phyloP scores from a whole-genome alignment of 2,329 filamentous ascomycete species.

The Colletotrichum truncatum region DNA sequence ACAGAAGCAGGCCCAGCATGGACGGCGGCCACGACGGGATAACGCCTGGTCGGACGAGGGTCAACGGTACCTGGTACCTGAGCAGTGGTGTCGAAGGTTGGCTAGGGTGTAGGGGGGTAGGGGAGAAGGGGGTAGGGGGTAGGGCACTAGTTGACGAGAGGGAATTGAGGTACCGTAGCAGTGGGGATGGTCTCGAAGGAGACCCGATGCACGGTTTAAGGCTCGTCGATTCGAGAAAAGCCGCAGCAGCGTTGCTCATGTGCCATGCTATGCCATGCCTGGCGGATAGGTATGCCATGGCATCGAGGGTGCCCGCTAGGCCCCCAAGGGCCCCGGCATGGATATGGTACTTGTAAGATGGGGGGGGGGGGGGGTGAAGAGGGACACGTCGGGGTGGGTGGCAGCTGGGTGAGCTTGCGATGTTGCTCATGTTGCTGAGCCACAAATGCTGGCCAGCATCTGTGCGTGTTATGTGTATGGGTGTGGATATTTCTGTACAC shows the following conservation, averaged over 20 bases:
- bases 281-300: conserved; percentile 27
- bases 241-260: conserved; percentile 45
- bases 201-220: conserved; percentile 43
- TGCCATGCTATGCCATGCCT: conserved; percentile 40
- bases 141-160: not conserved
- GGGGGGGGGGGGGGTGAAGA: not conserved
- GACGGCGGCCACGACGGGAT: conserved; percentile 35
- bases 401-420: not conserved
- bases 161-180: conserved; percentile 33
- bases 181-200: conserved; percentile 43
- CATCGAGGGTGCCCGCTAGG: conserved; percentile 8
- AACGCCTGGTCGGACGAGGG: conserved; percentile 29
- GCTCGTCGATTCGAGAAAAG: conserved; percentile 45
- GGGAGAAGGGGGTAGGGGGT: not conserved
- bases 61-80: conserved; percentile 48
- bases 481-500: conserved; percentile 25
- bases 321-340: not conserved
- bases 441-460: conserved; percentile 38
- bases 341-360: not conserved
- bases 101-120: not conserved
- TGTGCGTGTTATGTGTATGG: conserved; percentile 24
- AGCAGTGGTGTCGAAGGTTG: conserved; percentile 36
- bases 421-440: conserved; percentile 40
- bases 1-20: conserved; percentile 51
- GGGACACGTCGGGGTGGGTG: conserved; percentile 6